Percentiles rank a stretch among this genome's conserved stretches.
Evolutionary conservation across 257 asterid species (phyloP).

Genomic region (Solanum raphanifolium): DNA sequence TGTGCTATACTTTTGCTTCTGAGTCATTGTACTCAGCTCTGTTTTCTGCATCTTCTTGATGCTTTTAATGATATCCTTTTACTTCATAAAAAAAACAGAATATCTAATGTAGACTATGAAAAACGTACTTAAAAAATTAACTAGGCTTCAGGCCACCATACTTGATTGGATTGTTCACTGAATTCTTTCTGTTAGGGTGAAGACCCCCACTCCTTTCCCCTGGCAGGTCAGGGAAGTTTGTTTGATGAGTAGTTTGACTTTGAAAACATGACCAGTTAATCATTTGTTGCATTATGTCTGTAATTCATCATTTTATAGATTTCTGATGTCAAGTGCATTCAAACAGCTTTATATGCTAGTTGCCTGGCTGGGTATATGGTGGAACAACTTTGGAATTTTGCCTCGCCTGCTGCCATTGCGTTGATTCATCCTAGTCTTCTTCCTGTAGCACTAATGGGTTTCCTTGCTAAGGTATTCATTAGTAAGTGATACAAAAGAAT

Average conservation of each 20-base stretch:
- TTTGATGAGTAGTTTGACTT: neutral
- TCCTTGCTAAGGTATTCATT: slow-evolving; percentile 62
- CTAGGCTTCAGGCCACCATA: neutral
- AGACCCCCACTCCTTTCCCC: neutral
- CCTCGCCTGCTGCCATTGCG: slow-evolving; percentile 96
- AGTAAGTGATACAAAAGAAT: neutral
- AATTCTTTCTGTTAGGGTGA: neutral
- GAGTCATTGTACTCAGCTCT: neutral
- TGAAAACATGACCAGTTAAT: neutral
- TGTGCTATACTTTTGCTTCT: neutral
- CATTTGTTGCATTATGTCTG: neutral
- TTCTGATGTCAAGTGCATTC: slow-evolving; percentile 8
- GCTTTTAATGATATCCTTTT: neutral
- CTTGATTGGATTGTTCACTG: neutral
- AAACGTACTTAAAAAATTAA: neutral
- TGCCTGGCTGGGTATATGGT: slow-evolving; percentile 92
- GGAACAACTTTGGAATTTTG: slow-evolving; percentile 95
- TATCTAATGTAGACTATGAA: neutral
- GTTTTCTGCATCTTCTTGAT: neutral
- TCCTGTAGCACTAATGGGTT: slow-evolving; percentile 87
- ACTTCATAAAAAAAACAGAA: neutral
- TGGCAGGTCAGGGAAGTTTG: neutral
- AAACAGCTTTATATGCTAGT: slow-evolving; percentile 75
- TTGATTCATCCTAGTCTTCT: slow-evolving; percentile 87
- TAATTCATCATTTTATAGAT: neutral